A percentile compares a stretch with the other conserved stretches of the same genome.
Evolutionary conservation across 2,329 filamentous ascomycete species (phyloP).

Genomic region (Hypoxylon rubiginosum): DNA sequence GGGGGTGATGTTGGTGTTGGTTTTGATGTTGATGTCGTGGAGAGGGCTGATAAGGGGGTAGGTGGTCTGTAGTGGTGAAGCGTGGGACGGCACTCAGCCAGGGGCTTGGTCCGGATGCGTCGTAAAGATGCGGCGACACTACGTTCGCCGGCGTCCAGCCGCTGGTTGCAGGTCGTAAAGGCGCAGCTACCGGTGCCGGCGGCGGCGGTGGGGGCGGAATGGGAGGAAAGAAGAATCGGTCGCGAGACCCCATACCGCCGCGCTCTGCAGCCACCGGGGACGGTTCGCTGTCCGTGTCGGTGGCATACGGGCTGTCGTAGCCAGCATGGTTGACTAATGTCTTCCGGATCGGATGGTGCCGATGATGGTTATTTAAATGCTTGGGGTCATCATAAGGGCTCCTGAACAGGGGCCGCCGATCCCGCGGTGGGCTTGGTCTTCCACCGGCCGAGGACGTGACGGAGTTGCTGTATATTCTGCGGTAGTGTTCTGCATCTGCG

Average conservation of each 20-base stretch:
- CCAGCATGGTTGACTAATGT: conserved; percentile 45
- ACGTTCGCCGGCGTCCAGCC: conserved; percentile 51
- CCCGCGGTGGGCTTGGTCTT: conserved; percentile 44
- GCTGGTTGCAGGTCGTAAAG: conserved; percentile 40
- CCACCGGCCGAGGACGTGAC: conserved; percentile 32
- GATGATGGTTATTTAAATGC: conserved; percentile 36
- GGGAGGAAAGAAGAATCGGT: conserved; percentile 44
- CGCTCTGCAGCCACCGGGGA: conserved; percentile 46
- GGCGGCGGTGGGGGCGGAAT: conserved; percentile 35
- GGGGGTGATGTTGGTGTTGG: conserved; percentile 34
- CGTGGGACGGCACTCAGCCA: conserved; percentile 62
- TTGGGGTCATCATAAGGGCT: conserved; percentile 45
- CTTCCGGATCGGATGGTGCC: conserved; percentile 48
- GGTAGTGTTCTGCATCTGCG: conserved; percentile 61
- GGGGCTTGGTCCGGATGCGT: conserved; percentile 53
- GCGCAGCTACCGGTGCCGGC: conserved; percentile 14
- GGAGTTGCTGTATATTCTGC: conserved; percentile 52
- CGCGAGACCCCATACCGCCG: conserved; percentile 33
- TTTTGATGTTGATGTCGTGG: conserved; percentile 38
- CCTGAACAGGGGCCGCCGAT: conserved; percentile 47
- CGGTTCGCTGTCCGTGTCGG: conserved; percentile 58
- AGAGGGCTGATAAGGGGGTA: conserved; percentile 40
- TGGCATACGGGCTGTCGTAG: conserved; percentile 57
- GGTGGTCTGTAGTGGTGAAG: conserved; percentile 48
- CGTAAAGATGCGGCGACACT: conserved; percentile 39